A percentile compares a stretch with the other conserved stretches of the same genome.
These are phyloP conservation scores for Haberlea rhodopensis DNA, from an alignment of 257 asterid genomes.

Conservation along the genomic window DNA sequence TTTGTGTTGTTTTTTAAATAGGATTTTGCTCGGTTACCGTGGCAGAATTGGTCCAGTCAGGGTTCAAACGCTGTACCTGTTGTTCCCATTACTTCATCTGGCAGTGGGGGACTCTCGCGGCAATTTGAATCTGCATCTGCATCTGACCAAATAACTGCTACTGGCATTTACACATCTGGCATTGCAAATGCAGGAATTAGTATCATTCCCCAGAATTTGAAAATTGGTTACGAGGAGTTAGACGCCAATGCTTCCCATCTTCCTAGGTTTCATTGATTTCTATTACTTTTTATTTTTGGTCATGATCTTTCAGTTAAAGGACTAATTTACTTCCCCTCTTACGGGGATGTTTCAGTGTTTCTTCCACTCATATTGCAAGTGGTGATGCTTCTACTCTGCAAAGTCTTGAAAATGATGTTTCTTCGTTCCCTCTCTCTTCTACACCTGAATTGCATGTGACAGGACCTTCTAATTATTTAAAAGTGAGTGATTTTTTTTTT, in stretches of 20 bases:
- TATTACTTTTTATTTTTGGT: background rate
- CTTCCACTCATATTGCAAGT: conserved; percentile 50
- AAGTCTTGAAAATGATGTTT: conserved; percentile 51
- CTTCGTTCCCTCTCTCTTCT: conserved; percentile 49
- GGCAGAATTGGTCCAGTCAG: conserved; percentile 86
- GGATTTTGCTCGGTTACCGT: conserved; percentile 97
- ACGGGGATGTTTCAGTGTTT: conserved; percentile 44
- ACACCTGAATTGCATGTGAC: conserved; percentile 52
- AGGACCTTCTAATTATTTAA: conserved; percentile 54
- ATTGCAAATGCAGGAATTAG: conserved; percentile 50
- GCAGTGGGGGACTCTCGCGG: conserved; percentile 51
- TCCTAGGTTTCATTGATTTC: conserved; percentile 48
- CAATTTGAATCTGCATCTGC: conserved; percentile 51
- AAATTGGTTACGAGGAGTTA: conserved; percentile 53
- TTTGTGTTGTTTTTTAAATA: conserved; percentile 27
- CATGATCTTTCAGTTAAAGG: background rate
- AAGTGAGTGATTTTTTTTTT: conserved; percentile 57
- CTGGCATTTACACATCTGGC: conserved; percentile 57
- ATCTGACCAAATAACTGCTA: conserved; percentile 54
- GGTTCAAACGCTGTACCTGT: conserved; percentile 64
- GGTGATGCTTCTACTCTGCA: conserved; percentile 49
- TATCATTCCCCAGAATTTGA: conserved; percentile 57
- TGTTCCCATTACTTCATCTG: conserved; percentile 60
- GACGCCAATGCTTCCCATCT: conserved; percentile 54
- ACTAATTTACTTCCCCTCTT: conserved; percentile 16